Evolutionary conservation across 768 basidiomycete genomes (phyloP), one percentile per base, ranked within the genome.

Genomic region (Kwoniella botswanensis): DNA sequence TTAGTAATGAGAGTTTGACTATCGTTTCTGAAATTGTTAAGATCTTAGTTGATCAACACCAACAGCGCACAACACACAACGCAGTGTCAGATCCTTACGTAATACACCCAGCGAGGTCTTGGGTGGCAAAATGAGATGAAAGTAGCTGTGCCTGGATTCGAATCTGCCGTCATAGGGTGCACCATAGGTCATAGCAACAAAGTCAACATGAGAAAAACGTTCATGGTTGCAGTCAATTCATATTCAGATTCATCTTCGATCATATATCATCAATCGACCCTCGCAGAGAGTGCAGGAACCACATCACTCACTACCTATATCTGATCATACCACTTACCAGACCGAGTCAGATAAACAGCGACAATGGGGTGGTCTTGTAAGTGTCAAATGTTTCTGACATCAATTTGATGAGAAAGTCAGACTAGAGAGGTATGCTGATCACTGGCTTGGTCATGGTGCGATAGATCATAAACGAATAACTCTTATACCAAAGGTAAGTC

Each of bases 401-500:
- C 35, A 9, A 35, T 35, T 35, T 4, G 35, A 35, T 7, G 35
- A 35, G 35, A 35, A 35, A 4, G 3, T 35, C 35, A 35, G 35
- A 35, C 4, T 3, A 35, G 35, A 6, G 35, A 35, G 35, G 4
- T 35, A 35, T 35, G 7, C 35, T 35, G 35, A 35, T 35, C 5
- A 3, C 35, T 35, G 4, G 35, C 35, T 35, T 2, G 26, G 26
- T 4, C 35, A 35, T 35, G 29, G 41, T 43, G 18, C 59, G 18
- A 50, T 59, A 79, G 75, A 76, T 50, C 66, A 80, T 61, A 78
- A 76, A 50, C 71, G 77, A 5, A 70, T 80, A 57, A 53, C 79
- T 2, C 66, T 80, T 70, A 78, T 80, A 24, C 79, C 79, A 4
- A 71, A 63, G 57, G 79, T 80, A 56, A 41, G 72, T 74, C 55